Conservation (phyloP, 2,329 filamentous ascomycete species). For the Phoma herbarum region DNA sequence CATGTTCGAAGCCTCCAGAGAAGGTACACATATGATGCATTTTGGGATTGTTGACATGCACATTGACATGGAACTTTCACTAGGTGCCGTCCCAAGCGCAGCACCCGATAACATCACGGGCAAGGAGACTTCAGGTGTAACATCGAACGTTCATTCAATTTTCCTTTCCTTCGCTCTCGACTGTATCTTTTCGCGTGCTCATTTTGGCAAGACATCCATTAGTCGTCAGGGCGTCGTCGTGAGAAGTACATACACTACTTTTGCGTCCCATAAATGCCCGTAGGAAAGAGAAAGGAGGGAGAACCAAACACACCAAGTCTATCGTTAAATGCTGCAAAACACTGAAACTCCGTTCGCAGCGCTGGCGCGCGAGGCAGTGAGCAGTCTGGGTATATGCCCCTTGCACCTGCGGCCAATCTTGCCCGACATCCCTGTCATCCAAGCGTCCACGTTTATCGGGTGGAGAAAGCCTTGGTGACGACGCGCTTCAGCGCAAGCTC, state of each 20-base stretch:
- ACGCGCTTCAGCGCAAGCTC: slow-evolving; percentile 97
- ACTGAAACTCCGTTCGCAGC: slow-evolving; percentile 42
- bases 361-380: slow-evolving; percentile 25
- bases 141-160: slow-evolving; percentile 28
- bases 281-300: slow-evolving; percentile 34
- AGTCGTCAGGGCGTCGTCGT: slow-evolving; percentile 42
- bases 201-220: slow-evolving; percentile 39
- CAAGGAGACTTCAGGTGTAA: slow-evolving; percentile 1
- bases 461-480: slow-evolving; percentile 98
- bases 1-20: too few species aligned
- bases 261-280: slow-evolving; percentile 37
- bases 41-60: too few species aligned
- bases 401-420: slow-evolving; percentile 40
- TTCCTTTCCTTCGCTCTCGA: slow-evolving; percentile 25
- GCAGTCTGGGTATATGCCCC: slow-evolving; percentile 39
- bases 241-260: slow-evolving; percentile 43
- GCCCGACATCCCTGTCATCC: slow-evolving; percentile 25
- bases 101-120: background rate
- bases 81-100: background rate
- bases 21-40: too few species aligned
- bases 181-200: slow-evolving; percentile 28
- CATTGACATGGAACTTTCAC: too few species aligned
- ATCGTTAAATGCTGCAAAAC: slow-evolving; percentile 47
- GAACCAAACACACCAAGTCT: slow-evolving; percentile 47
- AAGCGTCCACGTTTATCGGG: slow-evolving; percentile 67